A percentile compares a stretch with the other conserved stretches of the same genome.
Conservation (phyloP, 2,329 filamentous ascomycete genomes). For the Diaporthe amygdali region DNA sequence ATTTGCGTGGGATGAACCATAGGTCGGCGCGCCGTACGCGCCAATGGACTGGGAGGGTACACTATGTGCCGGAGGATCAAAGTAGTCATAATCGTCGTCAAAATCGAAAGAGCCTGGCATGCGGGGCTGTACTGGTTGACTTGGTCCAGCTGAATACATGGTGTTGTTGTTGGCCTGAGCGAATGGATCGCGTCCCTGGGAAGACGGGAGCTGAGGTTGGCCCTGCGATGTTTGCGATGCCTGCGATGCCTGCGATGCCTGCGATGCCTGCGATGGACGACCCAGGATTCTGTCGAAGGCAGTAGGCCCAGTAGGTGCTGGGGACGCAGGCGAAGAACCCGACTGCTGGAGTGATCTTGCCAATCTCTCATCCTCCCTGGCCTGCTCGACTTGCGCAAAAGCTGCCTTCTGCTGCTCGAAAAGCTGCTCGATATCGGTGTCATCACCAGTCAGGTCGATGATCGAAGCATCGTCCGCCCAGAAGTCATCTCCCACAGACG, state of each 20-base stretch:
- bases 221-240: not conserved
- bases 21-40: not conserved
- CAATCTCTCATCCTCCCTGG: constrained; percentile 40
- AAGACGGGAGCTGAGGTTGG: not conserved
- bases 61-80: not conserved
- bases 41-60: not conserved
- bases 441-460: constrained; percentile 49
- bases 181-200: not conserved
- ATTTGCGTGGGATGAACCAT: not conserved
- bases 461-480: constrained; percentile 31
- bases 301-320: constrained; percentile 21
- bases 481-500: constrained; percentile 17
- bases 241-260: not conserved
- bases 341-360: constrained; percentile 26
- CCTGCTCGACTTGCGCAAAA: constrained; percentile 42
- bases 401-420: constrained; percentile 38
- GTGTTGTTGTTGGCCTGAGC: not conserved
- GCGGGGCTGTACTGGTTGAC: not conserved
- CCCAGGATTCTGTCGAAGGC: constrained; percentile 30
- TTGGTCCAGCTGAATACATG: not conserved
- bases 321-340: not conserved
- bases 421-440: constrained; percentile 28
- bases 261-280: constrained; percentile 14
- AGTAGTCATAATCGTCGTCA: not conserved
- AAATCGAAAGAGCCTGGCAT: constrained; percentile 5